phyloP scores from a whole-genome alignment of 371 early-diverging fungal species.

The Mucor sp. region DNA sequence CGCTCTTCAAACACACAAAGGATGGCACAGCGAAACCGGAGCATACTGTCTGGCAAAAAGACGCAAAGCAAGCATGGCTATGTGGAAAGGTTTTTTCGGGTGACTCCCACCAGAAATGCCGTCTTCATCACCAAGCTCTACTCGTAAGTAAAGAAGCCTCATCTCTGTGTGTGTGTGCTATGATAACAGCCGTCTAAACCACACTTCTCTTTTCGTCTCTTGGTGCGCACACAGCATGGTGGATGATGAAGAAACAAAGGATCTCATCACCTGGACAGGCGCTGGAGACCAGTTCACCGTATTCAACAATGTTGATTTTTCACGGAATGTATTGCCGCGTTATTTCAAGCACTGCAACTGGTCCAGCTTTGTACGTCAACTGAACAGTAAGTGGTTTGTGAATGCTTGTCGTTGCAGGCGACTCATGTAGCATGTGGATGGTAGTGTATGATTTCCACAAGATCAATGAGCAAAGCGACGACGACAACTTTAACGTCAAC shows the following conservation, averaged over 20 bases:
- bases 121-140: conserved; percentile 30
- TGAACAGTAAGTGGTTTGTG: conserved; percentile 19
- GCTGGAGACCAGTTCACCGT: conserved; percentile 28
- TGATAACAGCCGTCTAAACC: background rate
- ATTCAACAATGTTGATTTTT: conserved; percentile 25
- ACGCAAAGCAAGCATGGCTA: conserved; percentile 20
- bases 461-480: conserved; percentile 13
- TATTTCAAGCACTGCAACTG: conserved; percentile 36
- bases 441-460: conserved; percentile 36
- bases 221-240: conserved; percentile 17
- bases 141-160: conserved; percentile 24
- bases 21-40: background rate
- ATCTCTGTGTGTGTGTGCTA: too few species aligned
- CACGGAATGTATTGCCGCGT: conserved; percentile 21
- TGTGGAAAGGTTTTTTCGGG: conserved; percentile 30
- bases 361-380: conserved; percentile 33
- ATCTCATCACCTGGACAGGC: conserved; percentile 25
- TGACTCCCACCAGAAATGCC: conserved; percentile 24
- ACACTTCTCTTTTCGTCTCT: background rate
- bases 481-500: background rate
- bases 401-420: background rate
- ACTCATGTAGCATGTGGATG: background rate
- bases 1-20: background rate
- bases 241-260: conserved; percentile 16
- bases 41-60: background rate